These are phyloP conservation scores for Melanopsichium pennsylvanicum DNA, from an alignment of 1,284 basidiomycete species.

Conservation along the genomic window DNA sequence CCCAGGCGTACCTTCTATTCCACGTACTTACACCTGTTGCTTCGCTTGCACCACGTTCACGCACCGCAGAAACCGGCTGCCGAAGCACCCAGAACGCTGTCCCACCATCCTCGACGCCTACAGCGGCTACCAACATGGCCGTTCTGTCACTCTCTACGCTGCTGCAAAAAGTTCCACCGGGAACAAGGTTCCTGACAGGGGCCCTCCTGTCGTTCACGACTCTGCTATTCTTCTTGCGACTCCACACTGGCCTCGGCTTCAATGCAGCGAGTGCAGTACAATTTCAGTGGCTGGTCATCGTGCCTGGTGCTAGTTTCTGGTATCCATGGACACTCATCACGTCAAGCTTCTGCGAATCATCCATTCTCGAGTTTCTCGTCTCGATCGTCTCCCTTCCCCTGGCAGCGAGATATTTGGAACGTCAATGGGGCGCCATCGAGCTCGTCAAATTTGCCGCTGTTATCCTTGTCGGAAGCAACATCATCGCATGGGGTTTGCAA, in stretches of 20 bases:
- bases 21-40: too few species aligned
- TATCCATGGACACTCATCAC: constrained; percentile 91
- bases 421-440: constrained; percentile 89
- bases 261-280: constrained; percentile 68
- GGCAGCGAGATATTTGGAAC: constrained; percentile 86
- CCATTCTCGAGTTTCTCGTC: constrained; percentile 80
- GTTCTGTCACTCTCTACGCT: constrained; percentile 47
- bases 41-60: too few species aligned
- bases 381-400: constrained; percentile 82
- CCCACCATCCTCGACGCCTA: too few species aligned
- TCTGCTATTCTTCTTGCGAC: constrained; percentile 44
- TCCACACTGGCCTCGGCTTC: constrained; percentile 42
- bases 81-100: too few species aligned
- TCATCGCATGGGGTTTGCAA: constrained; percentile 58
- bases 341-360: constrained; percentile 84
- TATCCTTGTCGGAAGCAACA: constrained; percentile 67
- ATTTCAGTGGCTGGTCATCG: constrained; percentile 80
- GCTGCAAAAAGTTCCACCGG: constrained; percentile 36
- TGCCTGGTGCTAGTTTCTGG: constrained; percentile 83
- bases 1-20: too few species aligned
- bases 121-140: constrained; percentile 29
- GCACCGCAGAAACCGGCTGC: too few species aligned
- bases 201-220: constrained; percentile 38
- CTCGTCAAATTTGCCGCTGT: constrained; percentile 84
- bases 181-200: constrained; percentile 36